Evolutionary conservation across 306 rosid species (phyloP).

Genomic region (Styphnolobium japonicum): DNA sequence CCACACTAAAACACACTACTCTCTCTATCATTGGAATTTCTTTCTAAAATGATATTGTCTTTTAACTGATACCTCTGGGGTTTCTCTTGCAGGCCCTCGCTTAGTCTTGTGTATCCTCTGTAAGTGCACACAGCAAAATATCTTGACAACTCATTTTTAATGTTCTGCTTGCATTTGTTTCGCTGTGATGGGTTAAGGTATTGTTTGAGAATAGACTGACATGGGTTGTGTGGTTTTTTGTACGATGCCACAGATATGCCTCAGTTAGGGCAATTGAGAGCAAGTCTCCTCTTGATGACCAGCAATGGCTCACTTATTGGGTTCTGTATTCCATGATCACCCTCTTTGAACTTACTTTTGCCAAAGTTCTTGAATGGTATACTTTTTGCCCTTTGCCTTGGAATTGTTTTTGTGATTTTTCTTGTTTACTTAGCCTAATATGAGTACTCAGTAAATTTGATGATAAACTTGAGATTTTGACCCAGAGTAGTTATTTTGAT

Average conservation of each 20-base stretch:
- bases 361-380: constrained; percentile 84
- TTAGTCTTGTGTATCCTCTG: constrained; percentile 96
- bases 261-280: constrained; percentile 91
- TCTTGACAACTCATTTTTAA: neutral
- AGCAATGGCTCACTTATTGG: constrained; percentile 99
- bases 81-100: constrained; percentile 75
- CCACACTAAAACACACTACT: no score
- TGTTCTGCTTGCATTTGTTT: neutral
- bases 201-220: constrained; percentile 3
- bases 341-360: constrained; percentile 87
- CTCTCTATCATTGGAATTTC: no score
- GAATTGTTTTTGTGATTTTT: neutral
- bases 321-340: constrained; percentile 92
- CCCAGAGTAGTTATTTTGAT: neutral
- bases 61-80: neutral
- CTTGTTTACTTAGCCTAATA: neutral
- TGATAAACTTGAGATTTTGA: constrained; percentile 4
- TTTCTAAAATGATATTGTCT: no score
- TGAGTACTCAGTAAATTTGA: neutral
- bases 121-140: constrained; percentile 28
- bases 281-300: constrained; percentile 82
- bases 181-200: neutral
- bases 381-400: neutral
- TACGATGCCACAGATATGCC: constrained; percentile 61
- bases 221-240: constrained; percentile 20